phyloP scores from a whole-genome alignment of 331 rosid genomes.

The Telfairia occidentalis region DNA sequence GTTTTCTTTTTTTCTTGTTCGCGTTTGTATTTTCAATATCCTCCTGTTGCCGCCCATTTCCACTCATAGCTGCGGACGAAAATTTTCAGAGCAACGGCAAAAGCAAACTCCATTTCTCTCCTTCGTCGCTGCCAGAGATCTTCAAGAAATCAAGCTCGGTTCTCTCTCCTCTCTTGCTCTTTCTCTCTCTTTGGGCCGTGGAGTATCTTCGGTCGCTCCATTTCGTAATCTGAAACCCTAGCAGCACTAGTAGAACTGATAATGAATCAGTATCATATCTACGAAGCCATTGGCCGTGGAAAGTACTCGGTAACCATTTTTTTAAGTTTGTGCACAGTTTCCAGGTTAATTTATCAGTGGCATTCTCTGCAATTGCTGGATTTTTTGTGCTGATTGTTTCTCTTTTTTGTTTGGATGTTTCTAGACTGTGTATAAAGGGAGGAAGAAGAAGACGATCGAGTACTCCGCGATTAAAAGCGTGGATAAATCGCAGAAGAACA shows the following conservation, averaged over 20 bases:
- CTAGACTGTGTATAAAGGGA: constrained; percentile 91
- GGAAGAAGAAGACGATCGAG: constrained; percentile 97
- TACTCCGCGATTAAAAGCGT: constrained; percentile 90
- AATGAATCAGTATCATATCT: constrained; percentile 21
- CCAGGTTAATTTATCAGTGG: neutral
- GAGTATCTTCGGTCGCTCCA: neutral
- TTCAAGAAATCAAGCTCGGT: neutral
- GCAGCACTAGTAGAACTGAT: neutral
- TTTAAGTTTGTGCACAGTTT: neutral
- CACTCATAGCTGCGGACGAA: neutral
- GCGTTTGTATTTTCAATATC: neutral
- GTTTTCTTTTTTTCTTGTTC: neutral
- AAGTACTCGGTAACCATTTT: constrained; percentile 18
- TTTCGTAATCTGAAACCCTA: constrained; percentile 11
- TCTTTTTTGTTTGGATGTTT: neutral
- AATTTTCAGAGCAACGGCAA: neutral
- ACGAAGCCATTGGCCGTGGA: constrained; percentile 20
- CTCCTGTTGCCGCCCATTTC: neutral
- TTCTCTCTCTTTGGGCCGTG: neutral
- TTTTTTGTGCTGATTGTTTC: neutral
- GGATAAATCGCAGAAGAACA: constrained; percentile 79
- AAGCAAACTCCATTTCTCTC: neutral
- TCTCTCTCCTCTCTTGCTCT: neutral
- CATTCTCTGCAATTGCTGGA: constrained; percentile 2
- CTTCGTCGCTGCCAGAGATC: neutral